These are phyloP conservation scores for Cyberlindnera euphorbiiphila DNA, from an alignment of 805 yeast genomes.

Conservation along the genomic window DNA sequence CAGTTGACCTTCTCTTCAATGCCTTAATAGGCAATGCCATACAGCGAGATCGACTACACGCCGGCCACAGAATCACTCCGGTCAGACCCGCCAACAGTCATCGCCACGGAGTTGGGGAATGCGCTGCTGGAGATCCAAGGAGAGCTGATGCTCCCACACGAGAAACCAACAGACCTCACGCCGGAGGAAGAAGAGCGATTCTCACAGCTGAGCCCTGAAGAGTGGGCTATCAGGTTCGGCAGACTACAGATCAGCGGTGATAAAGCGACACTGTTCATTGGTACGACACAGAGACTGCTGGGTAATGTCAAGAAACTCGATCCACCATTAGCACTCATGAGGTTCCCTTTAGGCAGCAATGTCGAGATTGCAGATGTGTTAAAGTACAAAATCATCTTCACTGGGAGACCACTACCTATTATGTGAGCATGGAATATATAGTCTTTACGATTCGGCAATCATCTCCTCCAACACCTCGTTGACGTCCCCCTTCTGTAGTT, in stretches of 20 bases:
- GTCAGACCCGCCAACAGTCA: slow-evolving; percentile 10
- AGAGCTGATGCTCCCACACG: slow-evolving; percentile 49
- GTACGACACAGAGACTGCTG: slow-evolving; percentile 64
- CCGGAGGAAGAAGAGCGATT: slow-evolving; percentile 35
- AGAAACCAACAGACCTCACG: slow-evolving; percentile 30
- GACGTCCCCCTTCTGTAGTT: slow-evolving; percentile 12
- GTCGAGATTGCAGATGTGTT: slow-evolving; percentile 59
- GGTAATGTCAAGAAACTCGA: slow-evolving; percentile 58
- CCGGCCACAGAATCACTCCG: slow-evolving; percentile 7
- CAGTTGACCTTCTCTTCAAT: not conserved
- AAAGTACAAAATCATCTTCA: slow-evolving; percentile 55
- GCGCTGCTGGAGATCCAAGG: slow-evolving; percentile 72
- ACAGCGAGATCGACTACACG: slow-evolving; percentile 12
- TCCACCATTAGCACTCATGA: slow-evolving; percentile 62
- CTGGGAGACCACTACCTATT: slow-evolving; percentile 70
- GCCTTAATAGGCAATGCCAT: slow-evolving; percentile 13
- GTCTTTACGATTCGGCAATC: too few relatives aligned
- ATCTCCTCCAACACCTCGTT: slow-evolving; percentile 18
- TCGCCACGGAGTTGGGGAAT: slow-evolving; percentile 56
- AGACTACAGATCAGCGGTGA: slow-evolving; percentile 41
- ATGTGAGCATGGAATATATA: too few relatives aligned
- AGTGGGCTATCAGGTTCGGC: slow-evolving; percentile 51
- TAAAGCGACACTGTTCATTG: slow-evolving; percentile 57
- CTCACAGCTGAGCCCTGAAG: slow-evolving; percentile 29
- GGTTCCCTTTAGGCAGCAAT: slow-evolving; percentile 36